phyloP scores from a whole-genome alignment of 164 flowering plant genomes.

The Chimonanthus praecox region DNA sequence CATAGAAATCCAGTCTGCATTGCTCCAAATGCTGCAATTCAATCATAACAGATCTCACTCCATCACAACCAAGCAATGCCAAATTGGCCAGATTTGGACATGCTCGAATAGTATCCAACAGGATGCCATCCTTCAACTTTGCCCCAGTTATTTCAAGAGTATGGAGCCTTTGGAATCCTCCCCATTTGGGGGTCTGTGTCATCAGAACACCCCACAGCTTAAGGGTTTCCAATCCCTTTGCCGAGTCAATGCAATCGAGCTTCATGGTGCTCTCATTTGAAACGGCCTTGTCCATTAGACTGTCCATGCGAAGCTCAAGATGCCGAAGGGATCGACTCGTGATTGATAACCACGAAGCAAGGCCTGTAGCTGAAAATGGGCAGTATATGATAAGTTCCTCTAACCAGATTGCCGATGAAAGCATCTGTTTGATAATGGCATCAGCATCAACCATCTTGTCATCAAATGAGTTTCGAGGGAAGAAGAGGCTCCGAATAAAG shows the following conservation, averaged over 20 bases:
- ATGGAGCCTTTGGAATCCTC: conserved; percentile 36
- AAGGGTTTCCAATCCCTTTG: conserved; percentile 50
- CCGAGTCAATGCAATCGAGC: conserved; percentile 48
- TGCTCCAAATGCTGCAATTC: conserved; percentile 51
- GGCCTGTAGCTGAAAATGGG: conserved; percentile 53
- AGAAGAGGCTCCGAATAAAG: conserved; percentile 46
- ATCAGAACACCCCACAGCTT: conserved; percentile 82
- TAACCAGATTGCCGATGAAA: conserved; percentile 31
- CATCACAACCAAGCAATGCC: conserved; percentile 73
- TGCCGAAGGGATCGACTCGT: conserved; percentile 35
- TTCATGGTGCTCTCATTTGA: conserved; percentile 34
- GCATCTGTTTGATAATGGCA: conserved; percentile 34
- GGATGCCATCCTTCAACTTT: conserved; percentile 46
- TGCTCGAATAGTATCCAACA: conserved; percentile 44
- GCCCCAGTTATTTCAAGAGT: conserved; percentile 80
- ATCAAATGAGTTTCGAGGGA: conserved; percentile 69
- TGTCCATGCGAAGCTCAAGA: conserved; percentile 85
- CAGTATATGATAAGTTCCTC: conserved; percentile 74
- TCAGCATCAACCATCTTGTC: conserved; percentile 31
- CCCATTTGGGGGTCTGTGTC: conserved; percentile 66
- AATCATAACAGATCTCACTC: conserved; percentile 46
- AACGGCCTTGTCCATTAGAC: conserved; percentile 27
- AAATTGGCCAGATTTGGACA: conserved; percentile 69
- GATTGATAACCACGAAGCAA: conserved; percentile 53
- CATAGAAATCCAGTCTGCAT: conserved; percentile 78